phyloP scores from a whole-genome alignment of 495 filamentous ascomycete species.

The Aspergillus sparsus region DNA sequence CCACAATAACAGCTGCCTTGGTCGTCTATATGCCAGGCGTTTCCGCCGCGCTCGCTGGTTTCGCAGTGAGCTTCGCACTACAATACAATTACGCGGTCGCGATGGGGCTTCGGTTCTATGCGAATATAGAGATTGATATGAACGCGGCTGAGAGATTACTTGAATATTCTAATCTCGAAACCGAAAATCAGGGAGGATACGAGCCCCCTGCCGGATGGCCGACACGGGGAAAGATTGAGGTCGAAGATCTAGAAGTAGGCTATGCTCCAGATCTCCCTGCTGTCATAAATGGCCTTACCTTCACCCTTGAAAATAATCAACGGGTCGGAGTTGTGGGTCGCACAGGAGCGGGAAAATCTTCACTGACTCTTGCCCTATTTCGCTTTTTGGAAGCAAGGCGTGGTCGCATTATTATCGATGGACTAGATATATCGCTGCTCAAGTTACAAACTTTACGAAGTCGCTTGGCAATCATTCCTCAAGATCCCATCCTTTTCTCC shows the following conservation, averaged over 20 bases:
- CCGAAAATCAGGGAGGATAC: conserved; percentile 59
- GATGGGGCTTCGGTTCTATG: conserved; percentile 50
- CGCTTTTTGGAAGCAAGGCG: conserved; percentile 75
- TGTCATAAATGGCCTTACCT: conserved; percentile 72
- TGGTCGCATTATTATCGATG: conserved; percentile 73
- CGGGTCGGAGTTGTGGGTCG: conserved; percentile 81
- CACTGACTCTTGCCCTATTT: conserved; percentile 78
- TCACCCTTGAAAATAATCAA: conserved; percentile 70
- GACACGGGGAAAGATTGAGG: conserved; percentile 70
- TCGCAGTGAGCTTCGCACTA: conserved; percentile 65
- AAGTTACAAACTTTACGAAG: conserved; percentile 71
- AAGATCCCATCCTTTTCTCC: conserved; percentile 84
- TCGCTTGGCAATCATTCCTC: conserved; percentile 79
- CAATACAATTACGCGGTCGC: conserved; percentile 54
- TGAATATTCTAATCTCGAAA: conserved; percentile 73
- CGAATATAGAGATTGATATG: conserved; percentile 73
- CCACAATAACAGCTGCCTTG: conserved; percentile 61
- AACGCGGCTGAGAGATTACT: conserved; percentile 81
- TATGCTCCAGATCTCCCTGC: conserved; percentile 78
- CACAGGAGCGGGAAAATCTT: conserved; percentile 86
- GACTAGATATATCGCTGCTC: conserved; percentile 73
- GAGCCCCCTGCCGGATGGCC: conserved; percentile 79
- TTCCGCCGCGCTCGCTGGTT: conserved; percentile 76
- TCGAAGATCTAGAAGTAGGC: conserved; percentile 68
- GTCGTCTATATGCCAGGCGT: conserved; percentile 65